These are phyloP conservation scores for Moesziomyces antarcticus DNA, from an alignment of 1,284 basidiomycete species.

Conservation along the genomic window DNA sequence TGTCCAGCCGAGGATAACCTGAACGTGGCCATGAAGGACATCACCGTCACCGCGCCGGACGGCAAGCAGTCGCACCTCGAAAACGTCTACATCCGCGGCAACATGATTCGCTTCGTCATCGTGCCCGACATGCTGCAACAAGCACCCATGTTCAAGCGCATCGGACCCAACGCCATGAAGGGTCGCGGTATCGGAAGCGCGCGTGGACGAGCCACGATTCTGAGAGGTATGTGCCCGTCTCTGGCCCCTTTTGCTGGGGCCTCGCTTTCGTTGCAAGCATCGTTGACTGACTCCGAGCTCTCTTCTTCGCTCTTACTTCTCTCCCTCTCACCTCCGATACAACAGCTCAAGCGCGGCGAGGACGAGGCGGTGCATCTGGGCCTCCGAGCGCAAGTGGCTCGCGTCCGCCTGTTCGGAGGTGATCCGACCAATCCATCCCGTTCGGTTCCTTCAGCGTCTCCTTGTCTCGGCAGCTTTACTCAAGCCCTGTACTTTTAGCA, in stretches of 20 bases:
- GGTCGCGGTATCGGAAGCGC: slow-evolving; percentile 98
- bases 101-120: slow-evolving; percentile 92
- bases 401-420: slow-evolving; percentile 37
- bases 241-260: not conserved
- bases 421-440: not conserved
- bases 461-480: not conserved
- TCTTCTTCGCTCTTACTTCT: not conserved
- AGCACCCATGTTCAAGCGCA: slow-evolving; percentile 99
- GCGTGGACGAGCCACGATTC: slow-evolving; percentile 94
- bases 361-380: slow-evolving; percentile 35
- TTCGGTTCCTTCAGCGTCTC: not conserved
- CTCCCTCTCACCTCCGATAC: not conserved
- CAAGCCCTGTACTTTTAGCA: slow-evolving; percentile 37
- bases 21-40: slow-evolving; percentile 95
- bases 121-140: slow-evolving; percentile 99
- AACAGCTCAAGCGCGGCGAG: slow-evolving; percentile 50
- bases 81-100: slow-evolving; percentile 98
- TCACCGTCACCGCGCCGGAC: slow-evolving; percentile 97
- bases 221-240: slow-evolving; percentile 73
- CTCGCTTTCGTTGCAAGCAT: not conserved
- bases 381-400: slow-evolving; percentile 10
- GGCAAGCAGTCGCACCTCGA: slow-evolving; percentile 99
- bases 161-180: slow-evolving; percentile 97
- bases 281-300: not conserved
- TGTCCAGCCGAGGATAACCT: slow-evolving; percentile 92